Evolutionary conservation across 495 filamentous ascomycete genomes (phyloP), one percentile per base, ranked within the genome.

Genomic region (Annulohypoxylon moriforme): DNA sequence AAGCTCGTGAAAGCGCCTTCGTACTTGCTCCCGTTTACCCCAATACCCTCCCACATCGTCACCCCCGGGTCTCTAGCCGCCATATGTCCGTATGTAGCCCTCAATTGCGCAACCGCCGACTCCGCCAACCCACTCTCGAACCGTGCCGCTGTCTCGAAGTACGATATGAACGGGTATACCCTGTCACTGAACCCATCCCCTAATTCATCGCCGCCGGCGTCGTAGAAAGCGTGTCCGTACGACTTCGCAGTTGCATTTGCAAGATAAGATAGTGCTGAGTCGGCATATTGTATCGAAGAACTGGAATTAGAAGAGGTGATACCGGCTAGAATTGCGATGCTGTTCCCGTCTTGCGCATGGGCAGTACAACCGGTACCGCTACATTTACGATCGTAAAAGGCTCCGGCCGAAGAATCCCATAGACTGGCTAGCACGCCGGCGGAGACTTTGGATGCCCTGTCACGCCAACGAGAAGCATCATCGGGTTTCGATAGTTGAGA

Each of bases 151-250:
- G 80, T 75, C 68, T 85, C 84, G 62, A 85, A 85, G 64, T 84
- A 85, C 13, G 84, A 84, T n/a, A 82, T 80, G 56, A 85, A 85
- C 11, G 84, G 76, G 64, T 85, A 85, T n/a, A 85, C 84, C 7
- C 82, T 78, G 13, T 80, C 47, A 1, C 78, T 78, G 67, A 77
- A 83, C 1, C 77, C 80, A 2, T 40, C 62, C 1, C 65, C 62
- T 13, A 75, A 62, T 5, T 59, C 72, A 7, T 83, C 64, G 5
- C 76, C 68, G 56, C 79, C 79, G 29, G 78, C 79, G 57, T 85
- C 82, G 60, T 82, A 84, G 68, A 85, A 85, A 6, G 84, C 73
- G 67, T 85, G 83, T 18, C 84, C 83, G 59, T 82, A 85, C 3
- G 74, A 62, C 13, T 65, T 73, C 1, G 74, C 66, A 8, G 74